Percentiles rank a stretch among this genome's conserved stretches.
Evolutionary conservation across 768 basidiomycete species (phyloP).

Genomic region (Pholiota microspora): DNA sequence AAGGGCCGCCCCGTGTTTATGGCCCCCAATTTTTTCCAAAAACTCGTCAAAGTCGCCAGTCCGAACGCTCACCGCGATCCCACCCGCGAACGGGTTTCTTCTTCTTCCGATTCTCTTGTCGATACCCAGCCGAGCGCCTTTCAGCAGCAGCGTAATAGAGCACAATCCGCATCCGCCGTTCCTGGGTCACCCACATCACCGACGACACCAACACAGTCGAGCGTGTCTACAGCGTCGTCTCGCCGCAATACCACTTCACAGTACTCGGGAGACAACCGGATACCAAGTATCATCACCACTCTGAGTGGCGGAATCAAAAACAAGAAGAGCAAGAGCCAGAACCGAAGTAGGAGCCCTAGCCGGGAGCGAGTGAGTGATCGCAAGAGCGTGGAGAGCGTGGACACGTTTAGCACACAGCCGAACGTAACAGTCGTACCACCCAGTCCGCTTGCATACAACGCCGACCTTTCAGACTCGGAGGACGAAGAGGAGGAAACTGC

Average conservation of each 20-base stretch:
- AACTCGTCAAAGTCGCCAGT: constrained; percentile 22
- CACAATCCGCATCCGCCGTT: constrained; percentile 12
- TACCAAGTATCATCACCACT: constrained; percentile 8
- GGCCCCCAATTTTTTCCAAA: constrained; percentile 25
- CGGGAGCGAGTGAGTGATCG: constrained; percentile 11
- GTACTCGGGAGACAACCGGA: constrained; percentile 5
- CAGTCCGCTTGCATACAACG: constrained; percentile 32
- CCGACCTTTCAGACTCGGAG: constrained; percentile 24
- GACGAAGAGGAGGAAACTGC: constrained; percentile 15
- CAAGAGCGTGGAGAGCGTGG: constrained; percentile 25
- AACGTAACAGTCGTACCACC: constrained; percentile 47
- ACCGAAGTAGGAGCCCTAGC: constrained; percentile 10
- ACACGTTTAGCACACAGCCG: constrained; percentile 33
- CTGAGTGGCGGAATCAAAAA: constrained; percentile 10
- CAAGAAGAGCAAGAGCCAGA: constrained; percentile 7
- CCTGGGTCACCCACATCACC: constrained; percentile 11
- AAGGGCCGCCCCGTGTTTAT: constrained; percentile 15
- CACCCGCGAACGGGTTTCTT: constrained; percentile 20
- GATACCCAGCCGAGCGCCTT: constrained; percentile 10
- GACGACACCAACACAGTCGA: constrained; percentile 18
- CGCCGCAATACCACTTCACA: constrained; percentile 8
- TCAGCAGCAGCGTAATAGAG: constrained; percentile 13
- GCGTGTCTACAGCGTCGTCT: constrained; percentile 1
- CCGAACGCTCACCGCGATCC: constrained; percentile 4
- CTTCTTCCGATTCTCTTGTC: constrained; percentile 16